These are phyloP conservation scores for Fusarium beomiforme DNA, from an alignment of 2,329 filamentous ascomycete species.

Conservation along the genomic window DNA sequence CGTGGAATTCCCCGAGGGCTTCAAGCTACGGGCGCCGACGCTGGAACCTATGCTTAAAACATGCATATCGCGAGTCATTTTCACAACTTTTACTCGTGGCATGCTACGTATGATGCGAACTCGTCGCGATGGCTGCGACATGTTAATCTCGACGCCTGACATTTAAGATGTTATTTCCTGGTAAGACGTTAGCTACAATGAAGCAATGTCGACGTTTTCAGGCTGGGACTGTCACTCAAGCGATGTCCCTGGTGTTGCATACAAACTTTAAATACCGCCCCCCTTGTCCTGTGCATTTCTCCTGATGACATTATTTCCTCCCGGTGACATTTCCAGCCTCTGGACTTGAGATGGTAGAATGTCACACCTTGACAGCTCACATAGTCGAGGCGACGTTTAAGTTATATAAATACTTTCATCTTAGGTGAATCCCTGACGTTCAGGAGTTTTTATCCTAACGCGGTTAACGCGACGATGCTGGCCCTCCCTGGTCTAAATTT, in stretches of 20 bases:
- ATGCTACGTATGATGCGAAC: not conserved
- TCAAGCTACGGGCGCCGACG: not conserved
- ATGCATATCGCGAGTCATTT: slow-evolving; percentile 9
- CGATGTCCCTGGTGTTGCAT: not conserved
- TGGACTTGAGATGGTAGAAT: not conserved
- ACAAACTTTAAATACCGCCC: slow-evolving; percentile 16
- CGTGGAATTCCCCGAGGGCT: not conserved
- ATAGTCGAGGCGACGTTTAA: not conserved
- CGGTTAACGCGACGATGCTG: not conserved
- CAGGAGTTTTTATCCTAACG: not conserved
- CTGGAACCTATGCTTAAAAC: not conserved
- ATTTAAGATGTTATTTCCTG: not conserved
- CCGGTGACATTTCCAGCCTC: not conserved
- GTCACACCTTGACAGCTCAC: slow-evolving; percentile 4
- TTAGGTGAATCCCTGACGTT: not conserved
- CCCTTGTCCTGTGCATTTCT: not conserved
- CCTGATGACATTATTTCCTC: not conserved
- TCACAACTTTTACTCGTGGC: not conserved
- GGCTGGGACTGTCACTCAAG: not conserved
- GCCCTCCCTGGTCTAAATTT: not conserved
- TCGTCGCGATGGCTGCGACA: not conserved
- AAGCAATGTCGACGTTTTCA: not conserved
- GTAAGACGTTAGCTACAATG: no score
- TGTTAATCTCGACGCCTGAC: not conserved
- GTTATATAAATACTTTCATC: no score